A percentile compares a stretch with the other conserved stretches of the same genome.
Evolutionary conservation across 305 asterid species (phyloP).

Genomic region (Fraxinus greggii): DNA sequence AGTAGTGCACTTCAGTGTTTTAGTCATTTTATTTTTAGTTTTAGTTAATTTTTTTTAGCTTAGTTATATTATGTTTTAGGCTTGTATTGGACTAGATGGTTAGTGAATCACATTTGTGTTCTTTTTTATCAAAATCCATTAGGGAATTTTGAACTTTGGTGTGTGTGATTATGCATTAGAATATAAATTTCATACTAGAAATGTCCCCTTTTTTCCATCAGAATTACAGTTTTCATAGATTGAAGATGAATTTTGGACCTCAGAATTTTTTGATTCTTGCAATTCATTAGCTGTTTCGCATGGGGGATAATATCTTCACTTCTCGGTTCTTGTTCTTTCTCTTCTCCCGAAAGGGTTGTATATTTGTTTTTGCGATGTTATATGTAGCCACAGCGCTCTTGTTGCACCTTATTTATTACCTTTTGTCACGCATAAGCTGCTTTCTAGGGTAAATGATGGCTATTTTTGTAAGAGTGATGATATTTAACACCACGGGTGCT

Average conservation of each 20-base stretch:
- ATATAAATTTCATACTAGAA: not conserved
- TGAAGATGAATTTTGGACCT: not conserved
- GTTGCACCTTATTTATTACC: not conserved
- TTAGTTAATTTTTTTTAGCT: conserved; percentile 24
- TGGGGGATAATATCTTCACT: too few species aligned
- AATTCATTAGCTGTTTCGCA: too few species aligned
- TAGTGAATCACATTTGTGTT: conserved; percentile 31
- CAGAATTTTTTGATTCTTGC: not conserved
- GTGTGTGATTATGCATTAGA: conserved; percentile 21
- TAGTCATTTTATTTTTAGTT: conserved; percentile 6
- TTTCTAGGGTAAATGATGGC: not conserved
- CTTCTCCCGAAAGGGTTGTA: not conserved
- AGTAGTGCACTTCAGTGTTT: conserved; percentile 26
- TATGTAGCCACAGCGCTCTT: not conserved
- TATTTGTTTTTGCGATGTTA: not conserved
- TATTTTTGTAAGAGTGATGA: too few species aligned
- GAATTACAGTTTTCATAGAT: not conserved
- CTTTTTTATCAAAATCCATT: conserved; percentile 11
- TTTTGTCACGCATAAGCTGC: not conserved
- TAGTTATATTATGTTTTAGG: conserved; percentile 36
- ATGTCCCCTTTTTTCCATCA: not conserved
- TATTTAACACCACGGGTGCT: too few species aligned
- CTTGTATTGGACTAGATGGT: conserved; percentile 44
- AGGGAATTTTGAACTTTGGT: conserved; percentile 23
- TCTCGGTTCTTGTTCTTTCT: not conserved